phyloP scores from a whole-genome alignment of 129 eudicot species.

The Lactuca saligna region DNA sequence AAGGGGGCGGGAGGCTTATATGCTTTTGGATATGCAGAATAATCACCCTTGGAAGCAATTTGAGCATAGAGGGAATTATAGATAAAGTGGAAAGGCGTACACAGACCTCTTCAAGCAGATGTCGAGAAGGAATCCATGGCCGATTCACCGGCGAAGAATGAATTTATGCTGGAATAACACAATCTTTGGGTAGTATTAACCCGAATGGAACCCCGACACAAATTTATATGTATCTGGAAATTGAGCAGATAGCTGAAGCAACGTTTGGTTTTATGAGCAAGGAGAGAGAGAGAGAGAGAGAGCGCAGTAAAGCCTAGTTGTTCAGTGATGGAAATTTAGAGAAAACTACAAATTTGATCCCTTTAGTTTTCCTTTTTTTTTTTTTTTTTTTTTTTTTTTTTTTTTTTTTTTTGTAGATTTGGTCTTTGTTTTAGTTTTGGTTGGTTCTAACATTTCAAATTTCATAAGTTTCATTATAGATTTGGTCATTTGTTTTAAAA shows the following conservation, averaged over 20 bases:
- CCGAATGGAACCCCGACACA: neutral
- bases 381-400: too few species aligned
- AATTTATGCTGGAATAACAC: neutral
- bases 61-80: neutral
- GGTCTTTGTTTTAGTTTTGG: too few species aligned
- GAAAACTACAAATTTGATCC: too few species aligned
- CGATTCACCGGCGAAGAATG: neutral
- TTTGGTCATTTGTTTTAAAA: too few species aligned
- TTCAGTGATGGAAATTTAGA: too few species aligned
- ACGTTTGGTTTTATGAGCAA: neutral
- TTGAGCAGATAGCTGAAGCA: neutral
- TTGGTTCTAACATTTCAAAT: too few species aligned
- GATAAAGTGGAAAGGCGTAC: neutral
- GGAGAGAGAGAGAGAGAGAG: neutral
- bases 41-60: neutral
- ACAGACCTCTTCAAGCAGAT: constrained; percentile 19
- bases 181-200: neutral
- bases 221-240: neutral
- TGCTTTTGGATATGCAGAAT: neutral
- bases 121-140: constrained; percentile 14
- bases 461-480: too few species aligned
- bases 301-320: too few species aligned
- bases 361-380: too few species aligned
- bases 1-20: neutral
- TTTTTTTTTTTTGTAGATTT: too few species aligned